Base-by-base conservation (phyloP, 2,329 filamentous ascomycete genomes). In the Apiospora sp. region DNA sequence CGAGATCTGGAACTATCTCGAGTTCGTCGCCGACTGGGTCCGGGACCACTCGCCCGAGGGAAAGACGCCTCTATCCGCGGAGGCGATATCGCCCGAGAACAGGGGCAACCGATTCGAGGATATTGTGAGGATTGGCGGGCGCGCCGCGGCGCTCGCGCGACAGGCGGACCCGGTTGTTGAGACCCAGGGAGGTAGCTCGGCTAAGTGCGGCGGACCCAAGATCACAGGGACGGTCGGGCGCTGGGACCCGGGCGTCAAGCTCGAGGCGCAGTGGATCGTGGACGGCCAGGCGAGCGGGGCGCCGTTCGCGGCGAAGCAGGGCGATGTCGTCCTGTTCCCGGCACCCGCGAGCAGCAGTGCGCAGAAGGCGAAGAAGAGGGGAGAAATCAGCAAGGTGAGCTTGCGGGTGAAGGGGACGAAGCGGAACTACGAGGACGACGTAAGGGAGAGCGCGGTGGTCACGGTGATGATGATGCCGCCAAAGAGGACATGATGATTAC, bases 201-300 rank as follows among this genome's bases (percentile, higher is more conserved):
- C 44, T 14, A 74, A 74, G 70, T 41, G 58, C 27, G 74, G 73
- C 1, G 30, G 69, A 30, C 30, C 58, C 5, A 41, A n/a, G 19
- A 58, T 75, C n/a, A 58, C 64, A 30, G 76, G 74, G 8, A 73
- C 68, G 2, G 64, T 75, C 6, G 76, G 76, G 10, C 73, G 76
- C 4, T 77, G 76, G 76, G 76, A 77, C 54, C 75, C 76, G 6
- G 76, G 76, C 1, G 74, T 77, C 7, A n/a, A 13, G 43, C 71
- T 77, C 6, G 43, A 48, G 46, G 76, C 72, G 41, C 74, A 75
- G 71, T 77, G 76, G 76, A 16, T 76, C 24, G 72, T 76, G 30
- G 64, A 77, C 14, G 74, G 73, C 16, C 24, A 34, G 27, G 67
- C 72, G 12, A 74, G 64, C 30, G 76, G 75, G 3, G n/a, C 34